Evolutionary conservation across 768 basidiomycete genomes (phyloP).

Genomic region (Dentipellis fragilis): DNA sequence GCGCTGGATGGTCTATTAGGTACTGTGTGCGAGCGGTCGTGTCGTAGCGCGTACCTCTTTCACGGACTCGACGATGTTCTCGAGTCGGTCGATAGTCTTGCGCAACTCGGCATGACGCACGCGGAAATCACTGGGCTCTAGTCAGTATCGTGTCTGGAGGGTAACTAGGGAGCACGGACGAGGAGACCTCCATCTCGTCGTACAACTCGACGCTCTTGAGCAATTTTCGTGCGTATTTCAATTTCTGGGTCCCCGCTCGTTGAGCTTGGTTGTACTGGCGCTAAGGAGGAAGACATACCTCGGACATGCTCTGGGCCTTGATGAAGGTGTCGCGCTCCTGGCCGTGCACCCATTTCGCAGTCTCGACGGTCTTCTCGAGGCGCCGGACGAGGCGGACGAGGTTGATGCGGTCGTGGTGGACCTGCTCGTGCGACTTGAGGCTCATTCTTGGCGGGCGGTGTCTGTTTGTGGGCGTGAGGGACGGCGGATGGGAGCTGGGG

Average conservation of each 20-base stretch:
- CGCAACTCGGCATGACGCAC: constrained; percentile 37
- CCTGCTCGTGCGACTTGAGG: constrained; percentile 11
- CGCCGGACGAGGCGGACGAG: constrained; percentile 48
- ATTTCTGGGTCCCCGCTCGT: constrained; percentile 1
- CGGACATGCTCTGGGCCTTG: constrained; percentile 41
- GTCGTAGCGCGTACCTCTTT: constrained; percentile 34
- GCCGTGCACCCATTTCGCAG: constrained; percentile 28
- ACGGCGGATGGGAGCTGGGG: too few species aligned
- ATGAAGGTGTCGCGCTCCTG: constrained; percentile 37
- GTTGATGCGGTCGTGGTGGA: constrained; percentile 57
- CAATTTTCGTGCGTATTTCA: constrained; percentile 6
- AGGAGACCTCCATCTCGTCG: constrained; percentile 3
- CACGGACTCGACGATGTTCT: constrained; percentile 39
- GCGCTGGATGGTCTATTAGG: constrained; percentile 22
- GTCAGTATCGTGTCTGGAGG: background rate
- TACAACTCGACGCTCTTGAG: constrained; percentile 3
- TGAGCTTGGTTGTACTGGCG: background rate
- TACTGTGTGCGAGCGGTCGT: background rate
- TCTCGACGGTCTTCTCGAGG: constrained; percentile 44
- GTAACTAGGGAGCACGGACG: constrained; percentile 1
- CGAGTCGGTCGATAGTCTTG: constrained; percentile 43
- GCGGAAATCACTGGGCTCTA: constrained; percentile 26
- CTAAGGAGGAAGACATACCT: constrained; percentile 31
- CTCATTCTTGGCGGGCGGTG: background rate
- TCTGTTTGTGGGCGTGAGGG: too few species aligned